These are phyloP conservation scores for Penicillium sp. DNA, from an alignment of 2,329 filamentous ascomycete species.

Conservation along the genomic window DNA sequence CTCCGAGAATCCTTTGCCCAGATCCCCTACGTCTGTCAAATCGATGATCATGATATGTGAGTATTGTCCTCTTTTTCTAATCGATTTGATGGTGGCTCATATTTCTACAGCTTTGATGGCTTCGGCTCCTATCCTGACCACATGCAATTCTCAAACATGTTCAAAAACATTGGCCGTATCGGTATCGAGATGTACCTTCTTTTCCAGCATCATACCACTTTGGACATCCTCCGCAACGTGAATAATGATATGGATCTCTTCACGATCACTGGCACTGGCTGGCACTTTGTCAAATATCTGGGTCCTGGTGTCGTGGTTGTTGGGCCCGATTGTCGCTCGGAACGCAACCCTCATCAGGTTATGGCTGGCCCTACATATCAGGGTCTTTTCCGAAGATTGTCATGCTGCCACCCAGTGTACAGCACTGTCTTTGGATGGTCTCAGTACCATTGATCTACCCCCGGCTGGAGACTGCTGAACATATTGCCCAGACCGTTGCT, in stretches of 20 bases:
- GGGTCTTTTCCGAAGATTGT: constrained; percentile 93
- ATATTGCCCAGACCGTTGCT: constrained; percentile 83
- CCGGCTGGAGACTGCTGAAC: constrained; percentile 85
- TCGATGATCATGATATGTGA: constrained; percentile 98
- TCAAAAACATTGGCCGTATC: constrained; percentile 95
- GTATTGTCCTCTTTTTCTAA: constrained; percentile 38
- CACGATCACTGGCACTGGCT: constrained; percentile 93
- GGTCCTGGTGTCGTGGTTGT: constrained; percentile 88
- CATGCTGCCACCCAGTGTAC: constrained; percentile 83
- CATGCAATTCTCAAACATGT: constrained; percentile 96
- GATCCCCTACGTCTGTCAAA: constrained; percentile 87
- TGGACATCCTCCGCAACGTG: constrained; percentile 88
- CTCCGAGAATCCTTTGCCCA: constrained; percentile 94
- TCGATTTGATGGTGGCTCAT: background rate
- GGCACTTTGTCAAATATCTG: constrained; percentile 97
- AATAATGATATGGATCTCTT: constrained; percentile 88
- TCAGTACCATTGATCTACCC: constrained; percentile 90
- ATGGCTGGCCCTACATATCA: constrained; percentile 97
- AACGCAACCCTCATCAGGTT: constrained; percentile 85
- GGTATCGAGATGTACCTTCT: constrained; percentile 97
- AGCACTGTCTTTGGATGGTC: constrained; percentile 96
- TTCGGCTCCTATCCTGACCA: constrained; percentile 97
- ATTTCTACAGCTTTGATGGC: constrained; percentile 73
- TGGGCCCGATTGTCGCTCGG: constrained; percentile 87
- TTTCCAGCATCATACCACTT: constrained; percentile 96